These are phyloP conservation scores for Ganoderma meredithae DNA, from an alignment of 1,284 basidiomycete genomes.

Conservation along the genomic window DNA sequence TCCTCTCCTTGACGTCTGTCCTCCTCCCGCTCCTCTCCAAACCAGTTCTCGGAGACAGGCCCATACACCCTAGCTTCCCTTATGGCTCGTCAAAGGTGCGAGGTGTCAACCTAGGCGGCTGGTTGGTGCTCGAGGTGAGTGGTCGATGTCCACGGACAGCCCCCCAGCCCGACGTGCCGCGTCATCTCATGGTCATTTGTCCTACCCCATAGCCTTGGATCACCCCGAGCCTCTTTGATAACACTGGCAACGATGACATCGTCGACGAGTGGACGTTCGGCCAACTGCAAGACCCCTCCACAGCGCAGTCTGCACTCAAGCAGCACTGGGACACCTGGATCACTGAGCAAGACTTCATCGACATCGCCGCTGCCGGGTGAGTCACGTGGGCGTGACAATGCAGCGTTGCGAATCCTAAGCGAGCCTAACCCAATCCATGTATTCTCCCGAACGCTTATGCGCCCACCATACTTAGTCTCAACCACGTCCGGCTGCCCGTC, in stretches of 20 bases:
- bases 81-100: constrained; percentile 69
- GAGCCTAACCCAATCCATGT: not conserved
- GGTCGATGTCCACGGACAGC: not conserved
- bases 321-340: constrained; percentile 86
- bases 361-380: constrained; percentile 79
- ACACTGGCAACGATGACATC: constrained; percentile 71
- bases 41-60: constrained; percentile 37
- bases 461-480: constrained; percentile 55
- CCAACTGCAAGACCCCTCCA: constrained; percentile 59
- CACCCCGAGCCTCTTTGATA: constrained; percentile 87
- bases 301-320: constrained; percentile 57
- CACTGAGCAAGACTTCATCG: constrained; percentile 77
- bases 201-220: constrained; percentile 72
- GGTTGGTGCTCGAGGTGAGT: constrained; percentile 78
- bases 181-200: constrained; percentile 19
- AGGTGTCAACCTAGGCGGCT: constrained; percentile 81
- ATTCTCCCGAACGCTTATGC: constrained; percentile 6
- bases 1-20: constrained; percentile 29
- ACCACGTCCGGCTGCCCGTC: constrained; percentile 89
- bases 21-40: constrained; percentile 32
- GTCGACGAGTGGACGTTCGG: constrained; percentile 91
- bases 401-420: constrained; percentile 16
- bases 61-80: constrained; percentile 52
- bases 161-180: constrained; percentile 7
- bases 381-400: constrained; percentile 37